Percentiles rank a stretch among this genome's conserved stretches.
phyloP scores from a whole-genome alignment of 2,329 filamentous ascomycete genomes.

The Exophiala calicioides region DNA sequence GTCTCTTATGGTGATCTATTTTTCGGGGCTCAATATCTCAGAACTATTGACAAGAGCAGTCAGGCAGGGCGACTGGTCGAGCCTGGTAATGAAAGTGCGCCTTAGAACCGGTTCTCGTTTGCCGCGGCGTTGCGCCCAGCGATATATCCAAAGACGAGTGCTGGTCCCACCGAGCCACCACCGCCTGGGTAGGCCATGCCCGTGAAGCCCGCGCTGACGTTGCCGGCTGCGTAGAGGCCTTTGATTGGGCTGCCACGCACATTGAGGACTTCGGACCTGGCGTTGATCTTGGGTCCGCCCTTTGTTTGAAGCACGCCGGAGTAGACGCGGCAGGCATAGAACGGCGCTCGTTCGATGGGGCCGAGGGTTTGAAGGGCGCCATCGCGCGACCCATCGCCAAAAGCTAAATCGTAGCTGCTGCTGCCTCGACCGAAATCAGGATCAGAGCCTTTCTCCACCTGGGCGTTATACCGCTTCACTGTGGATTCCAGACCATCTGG shows the following conservation, averaged over 20 bases:
- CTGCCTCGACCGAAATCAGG: slow-evolving; percentile 2
- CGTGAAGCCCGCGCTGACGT: background rate
- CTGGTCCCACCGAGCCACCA: background rate
- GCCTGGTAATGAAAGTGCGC: too few relatives aligned
- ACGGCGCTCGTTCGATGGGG: background rate
- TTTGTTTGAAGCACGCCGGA: slow-evolving; percentile 3
- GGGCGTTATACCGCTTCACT: background rate
- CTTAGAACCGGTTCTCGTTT: too few relatives aligned
- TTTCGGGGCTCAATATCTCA: too few relatives aligned
- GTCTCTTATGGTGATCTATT: too few relatives aligned
- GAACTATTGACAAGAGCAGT: too few relatives aligned
- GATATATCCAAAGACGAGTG: background rate
- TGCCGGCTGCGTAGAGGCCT: background rate
- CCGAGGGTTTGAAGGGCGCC: too few relatives aligned
- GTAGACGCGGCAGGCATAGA: slow-evolving; percentile 3
- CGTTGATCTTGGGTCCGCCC: background rate
- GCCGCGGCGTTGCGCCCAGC: background rate
- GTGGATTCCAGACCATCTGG: background rate
- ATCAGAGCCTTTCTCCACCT: background rate
- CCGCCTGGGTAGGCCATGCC: background rate
- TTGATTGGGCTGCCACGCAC: background rate
- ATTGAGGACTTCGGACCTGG: background rate
- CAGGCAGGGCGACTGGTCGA: too few relatives aligned
- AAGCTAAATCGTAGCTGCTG: slow-evolving; percentile 1
- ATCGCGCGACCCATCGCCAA: too few relatives aligned